Base-by-base conservation (phyloP, 306 rosid species). In the Calophaca sinica region DNA sequence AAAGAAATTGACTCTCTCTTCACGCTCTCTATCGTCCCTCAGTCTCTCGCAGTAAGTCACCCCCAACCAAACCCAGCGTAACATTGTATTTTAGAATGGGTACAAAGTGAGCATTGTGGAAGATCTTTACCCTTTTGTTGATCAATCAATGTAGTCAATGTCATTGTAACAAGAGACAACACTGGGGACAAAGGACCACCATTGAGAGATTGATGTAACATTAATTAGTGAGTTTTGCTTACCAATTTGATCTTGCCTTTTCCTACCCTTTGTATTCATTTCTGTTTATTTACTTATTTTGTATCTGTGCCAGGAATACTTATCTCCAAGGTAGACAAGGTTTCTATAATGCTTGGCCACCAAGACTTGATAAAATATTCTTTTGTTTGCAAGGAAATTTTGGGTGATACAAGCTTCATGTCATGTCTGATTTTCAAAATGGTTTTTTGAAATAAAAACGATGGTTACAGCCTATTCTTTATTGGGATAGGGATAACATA, bases 91-190 rank as follows among this genome's bases (percentile, higher is more conserved):
- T 32, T 31, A 69, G 36, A 13, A 26, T 14, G 2, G 48, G 35
- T 51, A 35, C 26, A 20, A 20, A 20, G 26, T 20, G 26, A 20
- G 26, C 32, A 50, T 33, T 32, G 9, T 11, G 50, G 42, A 38
- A 38, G 8, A 38, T 38, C 42, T 38, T 38, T 38, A 38, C 42
- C 42, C 42, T 5, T 38, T 38, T 38, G 8, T 5, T 38, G 42
- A 38, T 38, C 42, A 38, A 44, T 31, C 58, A 55, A 29, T 72
- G 57, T 31, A 31, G 57, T 72, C 68, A 58, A 58, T 72, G 77
- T 44, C 5, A 10, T 29, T 13, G 77, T 72, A 35, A 9, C 10
- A 58, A 66, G 68, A 72, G 77, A 72, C 77, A 72, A n/a, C 15
- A 44, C 44, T 31, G 77, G 64, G 55, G 54, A 20, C 26, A 31